Evolutionary conservation across 2,329 filamentous ascomycete species (phyloP).

Genomic region (Penicillium nordicum): DNA sequence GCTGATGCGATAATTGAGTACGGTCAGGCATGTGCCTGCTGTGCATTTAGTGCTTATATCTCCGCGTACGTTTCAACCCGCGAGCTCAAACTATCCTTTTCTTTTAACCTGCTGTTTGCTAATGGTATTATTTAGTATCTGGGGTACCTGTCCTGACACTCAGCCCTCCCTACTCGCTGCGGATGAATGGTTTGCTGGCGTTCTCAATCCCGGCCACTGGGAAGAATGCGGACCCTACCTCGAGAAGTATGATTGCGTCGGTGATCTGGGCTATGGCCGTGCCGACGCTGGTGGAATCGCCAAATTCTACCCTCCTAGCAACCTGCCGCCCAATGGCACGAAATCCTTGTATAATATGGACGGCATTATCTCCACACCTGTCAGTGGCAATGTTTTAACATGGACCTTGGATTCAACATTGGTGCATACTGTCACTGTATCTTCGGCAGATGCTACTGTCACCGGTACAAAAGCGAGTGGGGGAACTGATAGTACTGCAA

Average conservation of each 20-base stretch:
- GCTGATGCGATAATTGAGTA: slow-evolving; percentile 5
- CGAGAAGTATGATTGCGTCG: slow-evolving; percentile 12
- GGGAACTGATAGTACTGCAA: not conserved
- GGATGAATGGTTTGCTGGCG: not conserved
- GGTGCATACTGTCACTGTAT: slow-evolving; percentile 6
- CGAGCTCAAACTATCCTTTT: not conserved
- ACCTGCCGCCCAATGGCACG: slow-evolving; percentile 15
- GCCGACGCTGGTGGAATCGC: slow-evolving; percentile 6
- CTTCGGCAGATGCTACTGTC: slow-evolving; percentile 3
- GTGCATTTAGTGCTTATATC: slow-evolving; percentile 14
- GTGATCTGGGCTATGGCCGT: slow-evolving; percentile 12
- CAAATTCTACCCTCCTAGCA: slow-evolving; percentile 11
- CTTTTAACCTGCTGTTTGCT: not conserved
- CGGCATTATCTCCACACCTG: slow-evolving; percentile 9
- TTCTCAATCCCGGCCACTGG: slow-evolving; percentile 9
- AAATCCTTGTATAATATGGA: slow-evolving; percentile 13
- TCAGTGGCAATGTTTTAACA: slow-evolving; percentile 17
- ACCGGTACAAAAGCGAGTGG: not conserved
- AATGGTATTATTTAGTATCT: slow-evolving; percentile 7
- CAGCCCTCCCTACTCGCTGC: slow-evolving; percentile 9
- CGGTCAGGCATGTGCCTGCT: slow-evolving; percentile 10
- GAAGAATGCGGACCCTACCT: slow-evolving; percentile 12
- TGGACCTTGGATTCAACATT: slow-evolving; percentile 6
- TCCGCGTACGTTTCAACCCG: slow-evolving; percentile 7
- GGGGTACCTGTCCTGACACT: slow-evolving; percentile 14